A percentile compares a stretch with the other conserved stretches of the same genome.
Conservation (phyloP, 78 protist species). For the Dictyostelium citrinum region DNA sequence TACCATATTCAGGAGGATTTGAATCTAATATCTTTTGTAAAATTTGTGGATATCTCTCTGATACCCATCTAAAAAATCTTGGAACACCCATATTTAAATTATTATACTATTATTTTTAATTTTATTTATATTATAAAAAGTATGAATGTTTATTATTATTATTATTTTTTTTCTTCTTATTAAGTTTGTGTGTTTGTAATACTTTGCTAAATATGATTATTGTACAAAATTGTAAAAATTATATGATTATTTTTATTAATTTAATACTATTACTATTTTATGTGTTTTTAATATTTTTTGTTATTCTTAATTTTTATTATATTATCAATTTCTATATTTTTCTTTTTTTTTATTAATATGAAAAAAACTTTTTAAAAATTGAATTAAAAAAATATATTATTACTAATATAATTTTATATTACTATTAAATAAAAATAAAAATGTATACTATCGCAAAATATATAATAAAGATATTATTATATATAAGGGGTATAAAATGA, state of each 20-base stretch:
- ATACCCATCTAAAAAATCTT: conserved; percentile 93
- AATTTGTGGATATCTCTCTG: conserved; percentile 91
- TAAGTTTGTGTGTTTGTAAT: background rate
- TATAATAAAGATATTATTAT: background rate
- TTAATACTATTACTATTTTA: background rate
- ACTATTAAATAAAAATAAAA: background rate
- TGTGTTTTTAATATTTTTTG: background rate
- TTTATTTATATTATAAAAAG: background rate
- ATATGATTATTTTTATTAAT: background rate
- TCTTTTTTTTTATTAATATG: background rate
- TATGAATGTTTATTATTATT: background rate
- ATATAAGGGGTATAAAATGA: background rate
- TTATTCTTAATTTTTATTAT: background rate
- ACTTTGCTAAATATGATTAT: background rate
- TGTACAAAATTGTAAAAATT: background rate
- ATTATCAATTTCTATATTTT: background rate
- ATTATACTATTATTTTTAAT: background rate
- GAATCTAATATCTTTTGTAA: conserved; percentile 74
- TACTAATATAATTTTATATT: background rate
- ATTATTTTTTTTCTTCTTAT: too few species aligned
- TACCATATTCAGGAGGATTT: conserved; percentile 75
- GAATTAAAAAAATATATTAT: background rate
- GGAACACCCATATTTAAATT: conserved; percentile 87
- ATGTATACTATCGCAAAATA: background rate
- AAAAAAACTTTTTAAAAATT: background rate